These are phyloP conservation scores for Ganoderma multipileum DNA, from an alignment of 1,284 basidiomycete species.

Conservation along the genomic window DNA sequence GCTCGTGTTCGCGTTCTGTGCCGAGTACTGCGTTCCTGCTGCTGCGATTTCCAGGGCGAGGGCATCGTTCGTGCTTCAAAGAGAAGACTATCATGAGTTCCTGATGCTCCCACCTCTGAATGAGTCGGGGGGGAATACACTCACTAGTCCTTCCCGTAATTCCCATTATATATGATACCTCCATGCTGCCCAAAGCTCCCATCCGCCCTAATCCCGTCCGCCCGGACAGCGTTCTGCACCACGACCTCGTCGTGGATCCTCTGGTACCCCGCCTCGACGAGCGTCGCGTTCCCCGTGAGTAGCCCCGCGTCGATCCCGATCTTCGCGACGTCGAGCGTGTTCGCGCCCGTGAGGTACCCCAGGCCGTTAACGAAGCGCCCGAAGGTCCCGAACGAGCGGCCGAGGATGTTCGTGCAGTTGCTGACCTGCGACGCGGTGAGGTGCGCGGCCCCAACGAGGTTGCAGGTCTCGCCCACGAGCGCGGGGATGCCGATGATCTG, in stretches of 20 bases:
- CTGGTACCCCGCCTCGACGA: constrained; percentile 55
- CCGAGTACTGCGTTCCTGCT: constrained; percentile 57
- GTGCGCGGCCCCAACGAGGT: constrained; percentile 55
- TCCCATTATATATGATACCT: constrained; percentile 69
- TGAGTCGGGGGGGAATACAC: constrained; percentile 28
- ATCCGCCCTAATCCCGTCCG: constrained; percentile 69
- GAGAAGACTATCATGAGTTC: neutral
- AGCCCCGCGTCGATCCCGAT: constrained; percentile 62
- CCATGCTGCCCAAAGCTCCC: constrained; percentile 69
- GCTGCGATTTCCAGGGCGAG: constrained; percentile 58
- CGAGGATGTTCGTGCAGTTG: constrained; percentile 59
- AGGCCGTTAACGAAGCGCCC: constrained; percentile 51
- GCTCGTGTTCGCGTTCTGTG: constrained; percentile 42
- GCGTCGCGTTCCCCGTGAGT: constrained; percentile 49
- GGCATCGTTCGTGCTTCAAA: constrained; percentile 55
- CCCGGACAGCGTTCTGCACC: constrained; percentile 49
- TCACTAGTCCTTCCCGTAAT: constrained; percentile 70
- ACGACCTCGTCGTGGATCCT: constrained; percentile 57
- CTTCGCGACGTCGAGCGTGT: constrained; percentile 63
- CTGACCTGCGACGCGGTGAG: constrained; percentile 50
- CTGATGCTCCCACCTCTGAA: neutral
- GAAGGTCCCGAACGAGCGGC: constrained; percentile 60
- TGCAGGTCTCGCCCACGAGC: constrained; percentile 61
- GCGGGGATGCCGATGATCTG: constrained; percentile 68
- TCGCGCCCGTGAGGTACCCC: constrained; percentile 64